Base-by-base conservation (phyloP, 2,329 filamentous ascomycete species). In the Hymenoscyphus fraxineus region DNA sequence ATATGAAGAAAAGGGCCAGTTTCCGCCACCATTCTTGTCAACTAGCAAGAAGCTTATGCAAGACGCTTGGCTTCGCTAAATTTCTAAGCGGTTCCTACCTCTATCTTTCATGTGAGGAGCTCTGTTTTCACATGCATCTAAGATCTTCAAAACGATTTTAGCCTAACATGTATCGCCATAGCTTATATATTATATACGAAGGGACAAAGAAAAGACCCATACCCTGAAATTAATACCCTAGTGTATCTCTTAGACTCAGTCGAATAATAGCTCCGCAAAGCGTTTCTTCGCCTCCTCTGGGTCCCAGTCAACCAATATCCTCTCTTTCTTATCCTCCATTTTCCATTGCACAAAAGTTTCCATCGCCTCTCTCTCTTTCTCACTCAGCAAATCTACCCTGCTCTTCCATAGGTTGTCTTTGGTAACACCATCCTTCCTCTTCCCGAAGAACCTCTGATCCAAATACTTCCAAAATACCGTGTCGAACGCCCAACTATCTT, bases 381-480 rank as follows among this genome's bases (percentile, higher is more conserved):
- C 54, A 19, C 51, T 73, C 60, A 78, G 63, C 4, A 77, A 54
- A 58, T 75, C 51, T 6, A 75, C 39, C 47, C 74, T 72, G 7
- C 69, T 70, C 65, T 70, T 75, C 60, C 64, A 77, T 5, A 75
- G 51, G 0, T 72, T 67, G 1, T 73, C 54, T 27, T 61, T 64
- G 1, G 51, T 1, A 40, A 72, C 12, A 9, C 39, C 64, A 0
- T 55, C 47, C 19, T 67, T 64, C 39, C 72, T 60, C 69, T 69
- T 1, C 2, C 27, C 27, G 2, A 27, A 27, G 2, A 27, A 27
- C 60, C 76, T 76, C 62, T 74, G 66, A 63, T 79, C 75, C 15
- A 79, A 65, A 67, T 65, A 76, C 61, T 69, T 76, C 77, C 77
- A 78, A 64, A 78, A 79, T 6, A 79, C 63, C 9, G 68, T 67